Evolutionary conservation across 805 yeast species (phyloP), one percentile per base, ranked within the genome.

Genomic region (Candida odintsovae): DNA sequence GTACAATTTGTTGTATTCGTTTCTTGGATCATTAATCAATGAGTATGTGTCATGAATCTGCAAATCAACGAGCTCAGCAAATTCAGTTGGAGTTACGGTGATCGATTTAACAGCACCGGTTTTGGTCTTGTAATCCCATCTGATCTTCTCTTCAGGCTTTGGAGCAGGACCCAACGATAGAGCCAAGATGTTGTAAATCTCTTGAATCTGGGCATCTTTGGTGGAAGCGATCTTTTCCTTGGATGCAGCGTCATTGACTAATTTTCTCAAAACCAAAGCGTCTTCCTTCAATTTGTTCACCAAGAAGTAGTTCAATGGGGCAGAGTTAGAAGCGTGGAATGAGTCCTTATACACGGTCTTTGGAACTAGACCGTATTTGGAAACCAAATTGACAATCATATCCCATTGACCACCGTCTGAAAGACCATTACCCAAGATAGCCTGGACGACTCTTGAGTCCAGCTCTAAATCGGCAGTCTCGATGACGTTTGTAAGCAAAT

Each of bases 361-460:
- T 25, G 96, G 96, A 48, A 87, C 84, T 40, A 83, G 56, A n/a
- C 96, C 95, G 57, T 87, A 87, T 65, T 87, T 87, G 49, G 79
- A 76, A 33, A 86, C 79, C 48, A 87, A 63, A 62, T 86, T 85
- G 40, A 82, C 73, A 63, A 86, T 76, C 90, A 87, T 82, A 54
- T 83, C 82, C 75, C 86, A 86, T 66, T 87, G 95, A 45, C 95
- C 95, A 54, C 96, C 95, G 62, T 87, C 95, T 53, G 77, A 64
- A 42, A 83, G 77, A 16, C 95, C 92, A 46, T 77, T 82, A 9
- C 69, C 55, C 47, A 86, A 68, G 44, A 87, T 69, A 55, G 75
- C 76, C 63, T 81, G 84, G 39, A 86, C 79, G 45, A 85, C 69
- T 49, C 94, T 73, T 1, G 88, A 80, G 51, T 83, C 90, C 46